Evolutionary conservation across 805 yeast species (phyloP).

Genomic region (Yamadazyma endophytica): DNA sequence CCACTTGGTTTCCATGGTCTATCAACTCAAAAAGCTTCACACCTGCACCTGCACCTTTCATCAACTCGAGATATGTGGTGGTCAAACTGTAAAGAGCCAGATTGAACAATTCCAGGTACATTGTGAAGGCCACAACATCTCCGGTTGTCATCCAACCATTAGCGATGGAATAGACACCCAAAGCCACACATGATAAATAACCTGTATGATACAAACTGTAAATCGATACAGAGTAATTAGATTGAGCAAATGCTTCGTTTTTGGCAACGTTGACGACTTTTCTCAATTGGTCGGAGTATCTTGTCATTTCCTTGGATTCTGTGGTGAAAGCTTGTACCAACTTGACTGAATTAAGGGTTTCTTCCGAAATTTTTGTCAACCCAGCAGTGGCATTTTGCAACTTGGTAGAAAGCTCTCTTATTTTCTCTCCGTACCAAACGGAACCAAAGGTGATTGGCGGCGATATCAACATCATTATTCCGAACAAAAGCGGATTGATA

Average conservation of each 20-base stretch:
- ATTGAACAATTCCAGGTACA: constrained; percentile 42
- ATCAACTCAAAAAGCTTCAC: constrained; percentile 39
- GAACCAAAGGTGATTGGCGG: constrained; percentile 45
- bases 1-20: constrained; percentile 32
- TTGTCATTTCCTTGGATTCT: constrained; percentile 36
- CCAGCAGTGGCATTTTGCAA: constrained; percentile 44
- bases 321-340: constrained; percentile 42
- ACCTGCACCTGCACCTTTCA: constrained; percentile 48
- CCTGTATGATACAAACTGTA: constrained; percentile 41
- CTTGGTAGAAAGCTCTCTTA: constrained; percentile 35
- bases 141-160: constrained; percentile 45
- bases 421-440: constrained; percentile 43
- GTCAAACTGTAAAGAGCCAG: constrained; percentile 42
- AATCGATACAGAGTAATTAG: constrained; percentile 40
- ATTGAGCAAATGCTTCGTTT: constrained; percentile 42
- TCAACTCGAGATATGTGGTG: constrained; percentile 42
- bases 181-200: constrained; percentile 37
- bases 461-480: constrained; percentile 40
- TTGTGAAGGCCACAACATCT: constrained; percentile 43
- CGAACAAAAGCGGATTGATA: constrained; percentile 39
- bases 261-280: constrained; percentile 39
- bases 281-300: constrained; percentile 35
- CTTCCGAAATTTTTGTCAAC: constrained; percentile 40
- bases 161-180: constrained; percentile 39
- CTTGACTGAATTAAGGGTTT: constrained; percentile 39